Percentiles rank a stretch among this genome's conserved stretches.
Evolutionary conservation across 306 rosid genomes (phyloP).

Genomic region (Quercus engelmannii): DNA sequence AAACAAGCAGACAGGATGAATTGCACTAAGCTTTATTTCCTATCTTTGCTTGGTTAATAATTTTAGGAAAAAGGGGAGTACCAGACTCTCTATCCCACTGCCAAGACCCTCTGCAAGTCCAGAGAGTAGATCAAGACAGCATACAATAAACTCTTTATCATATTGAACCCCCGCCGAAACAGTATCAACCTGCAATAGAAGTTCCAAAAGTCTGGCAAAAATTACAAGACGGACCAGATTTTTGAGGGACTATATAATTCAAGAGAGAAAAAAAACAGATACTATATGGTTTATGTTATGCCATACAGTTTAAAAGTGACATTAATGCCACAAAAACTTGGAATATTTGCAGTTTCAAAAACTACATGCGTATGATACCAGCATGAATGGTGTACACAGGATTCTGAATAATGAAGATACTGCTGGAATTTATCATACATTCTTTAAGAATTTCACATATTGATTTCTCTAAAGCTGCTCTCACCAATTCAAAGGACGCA

Average conservation of each 20-base stretch:
- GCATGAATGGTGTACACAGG: background rate
- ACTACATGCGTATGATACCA: background rate
- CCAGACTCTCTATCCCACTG: constrained; percentile 98
- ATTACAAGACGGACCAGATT: constrained; percentile 8
- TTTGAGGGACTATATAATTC: background rate
- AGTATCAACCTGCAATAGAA: constrained; percentile 76
- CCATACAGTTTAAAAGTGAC: background rate
- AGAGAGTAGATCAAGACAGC: constrained; percentile 96
- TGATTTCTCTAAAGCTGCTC: background rate
- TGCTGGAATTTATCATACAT: background rate
- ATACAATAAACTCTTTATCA: constrained; percentile 92
- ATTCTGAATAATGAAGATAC: background rate
- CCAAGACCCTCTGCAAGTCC: constrained; percentile 99
- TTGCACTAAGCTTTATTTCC: background rate
- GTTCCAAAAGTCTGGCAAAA: constrained; percentile 16
- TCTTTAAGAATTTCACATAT: background rate
- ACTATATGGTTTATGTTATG: background rate
- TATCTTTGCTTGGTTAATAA: background rate
- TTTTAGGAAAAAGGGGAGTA: constrained; percentile 32
- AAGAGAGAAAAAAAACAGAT: background rate
- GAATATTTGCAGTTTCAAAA: background rate
- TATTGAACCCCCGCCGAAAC: constrained; percentile 75
- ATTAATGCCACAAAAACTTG: background rate
- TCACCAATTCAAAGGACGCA: background rate
- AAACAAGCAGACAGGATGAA: background rate